Percentiles rank a stretch among this genome's conserved stretches.
Evolutionary conservation across 306 rosid species (phyloP).

Genomic region (Sicyos baderoa): DNA sequence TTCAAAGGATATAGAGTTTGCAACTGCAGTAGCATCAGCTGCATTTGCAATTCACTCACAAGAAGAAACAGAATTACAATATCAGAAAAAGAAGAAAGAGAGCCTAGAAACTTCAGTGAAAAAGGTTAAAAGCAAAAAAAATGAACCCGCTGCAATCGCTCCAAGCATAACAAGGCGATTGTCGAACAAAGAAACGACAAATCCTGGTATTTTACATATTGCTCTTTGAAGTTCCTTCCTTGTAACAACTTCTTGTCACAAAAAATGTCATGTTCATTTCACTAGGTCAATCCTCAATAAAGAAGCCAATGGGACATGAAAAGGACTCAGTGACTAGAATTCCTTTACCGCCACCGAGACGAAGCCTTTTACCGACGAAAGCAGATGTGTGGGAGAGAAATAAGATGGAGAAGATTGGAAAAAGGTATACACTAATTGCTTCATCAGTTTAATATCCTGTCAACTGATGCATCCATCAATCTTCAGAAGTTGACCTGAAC

Average conservation of each 20-base stretch:
- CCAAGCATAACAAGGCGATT: conserved; percentile 22
- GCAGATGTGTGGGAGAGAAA: conserved; percentile 51
- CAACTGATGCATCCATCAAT: neutral
- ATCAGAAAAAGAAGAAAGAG: conserved; percentile 30
- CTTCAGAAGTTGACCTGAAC: neutral
- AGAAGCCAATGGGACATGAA: conserved; percentile 30
- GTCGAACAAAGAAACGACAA: conserved; percentile 28
- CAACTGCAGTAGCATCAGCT: conserved; percentile 53
- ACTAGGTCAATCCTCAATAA: conserved; percentile 40
- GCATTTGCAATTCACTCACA: conserved; percentile 48
- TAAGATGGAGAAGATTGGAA: conserved; percentile 39
- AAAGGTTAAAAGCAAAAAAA: conserved; percentile 28
- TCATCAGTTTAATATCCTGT: conserved; percentile 2
- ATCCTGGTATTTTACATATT: conserved; percentile 20
- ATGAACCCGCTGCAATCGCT: conserved; percentile 25
- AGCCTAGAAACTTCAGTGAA: conserved; percentile 26
- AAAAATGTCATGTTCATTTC: conserved; percentile 3
- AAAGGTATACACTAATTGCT: conserved; percentile 29
- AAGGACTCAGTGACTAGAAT: conserved; percentile 25
- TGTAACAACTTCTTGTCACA: neutral
- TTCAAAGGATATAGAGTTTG: conserved; percentile 34
- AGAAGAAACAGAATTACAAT: conserved; percentile 33
- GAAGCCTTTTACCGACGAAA: conserved; percentile 26
- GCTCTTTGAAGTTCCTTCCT: neutral
- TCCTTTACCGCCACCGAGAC: conserved; percentile 23